Base-by-base conservation (phyloP, 176 grass and related monocot species). In the Coix lacrymajobi region DNA sequence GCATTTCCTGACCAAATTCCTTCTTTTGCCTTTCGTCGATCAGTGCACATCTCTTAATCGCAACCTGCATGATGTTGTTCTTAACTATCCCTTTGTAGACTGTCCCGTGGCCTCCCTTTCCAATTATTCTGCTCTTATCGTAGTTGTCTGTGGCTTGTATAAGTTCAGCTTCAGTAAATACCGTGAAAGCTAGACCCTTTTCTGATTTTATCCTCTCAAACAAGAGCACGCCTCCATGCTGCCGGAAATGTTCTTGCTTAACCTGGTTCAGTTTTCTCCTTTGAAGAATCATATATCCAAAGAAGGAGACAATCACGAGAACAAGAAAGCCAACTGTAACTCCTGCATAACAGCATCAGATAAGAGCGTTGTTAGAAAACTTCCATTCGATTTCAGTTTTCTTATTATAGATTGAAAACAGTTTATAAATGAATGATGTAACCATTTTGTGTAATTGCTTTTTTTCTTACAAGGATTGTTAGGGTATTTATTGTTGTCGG, bases 101-200 rank as follows among this genome's bases (percentile, higher is more conserved):
- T 0, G 69, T 80, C 0, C 85, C 90, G 5, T 89, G 83, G 0
- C 90, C 86, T 66, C 90, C 90, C 29, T 82, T 71, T 7, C 86
- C 86, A 30, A 92, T 36, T 36, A 92, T 39, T 46, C 26, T 77
- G 3, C 61, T 73, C 44, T 24, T 92, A 9, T 92, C 90, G 2
- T 83, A 92, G 43, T 92, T 79, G 40, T 88, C 22, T 34, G 86
- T 92, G 19, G 86, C 90, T 3, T 80, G 36, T 25, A 57, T 52
- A 14, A 88, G 66, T 70, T 86, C 86, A 12, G 45, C 83, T 67
- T 88, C 75, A 1, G 37, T 62, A 43, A 79, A 89, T 13, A 92
- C 71, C 13, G 12, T 90, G 34, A 90, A 86, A 19, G 52, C 32
- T 73, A 77, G 62, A 14, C 87, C 88, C 22, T 57, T 73, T 3